Percentiles rank a stretch among this genome's conserved stretches.
phyloP scores from a whole-genome alignment of 2,329 filamentous ascomycete species.

The Alternaria infectoria region DNA sequence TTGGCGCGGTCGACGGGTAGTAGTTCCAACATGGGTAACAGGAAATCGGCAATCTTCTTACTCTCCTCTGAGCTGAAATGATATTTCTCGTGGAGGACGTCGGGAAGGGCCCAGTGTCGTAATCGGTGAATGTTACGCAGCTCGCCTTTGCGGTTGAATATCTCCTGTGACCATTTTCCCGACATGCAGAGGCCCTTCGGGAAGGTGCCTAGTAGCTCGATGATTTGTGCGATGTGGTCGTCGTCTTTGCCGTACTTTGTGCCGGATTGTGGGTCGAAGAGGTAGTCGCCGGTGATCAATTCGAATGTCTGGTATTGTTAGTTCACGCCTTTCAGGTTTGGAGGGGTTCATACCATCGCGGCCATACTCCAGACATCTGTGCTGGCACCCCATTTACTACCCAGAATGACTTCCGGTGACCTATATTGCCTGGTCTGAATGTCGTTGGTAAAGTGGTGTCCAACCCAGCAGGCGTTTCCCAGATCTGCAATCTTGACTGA shows the following conservation, averaged over 20 bases:
- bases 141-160: constrained; percentile 97
- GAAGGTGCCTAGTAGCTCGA: constrained; percentile 92
- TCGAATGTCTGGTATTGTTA: constrained; percentile 79
- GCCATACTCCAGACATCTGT: constrained; percentile 99
- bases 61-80: constrained; percentile 87
- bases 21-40: constrained; percentile 90
- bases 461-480: constrained; percentile 98
- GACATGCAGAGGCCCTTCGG: constrained; percentile 89
- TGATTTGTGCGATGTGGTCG: constrained; percentile 98
- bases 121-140: constrained; percentile 96
- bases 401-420: constrained; percentile 95
- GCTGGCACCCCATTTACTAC: constrained; percentile 98
- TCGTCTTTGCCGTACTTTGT: constrained; percentile 99
- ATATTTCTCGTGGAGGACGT: constrained; percentile 95
- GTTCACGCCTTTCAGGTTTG: neutral
- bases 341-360: constrained; percentile 75
- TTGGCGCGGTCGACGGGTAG: constrained; percentile 89
- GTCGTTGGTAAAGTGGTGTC: constrained; percentile 98
- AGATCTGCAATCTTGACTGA: constrained; percentile 99
- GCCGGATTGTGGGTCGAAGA: constrained; percentile 97
- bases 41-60: constrained; percentile 78
- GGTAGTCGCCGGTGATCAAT: constrained; percentile 95
- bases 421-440: constrained; percentile 98
- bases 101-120: constrained; percentile 92
- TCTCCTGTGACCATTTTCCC: constrained; percentile 97